Evolutionary conservation across 208 protist species (phyloP).

Genomic region (Sergeia podlipaevii): DNA sequence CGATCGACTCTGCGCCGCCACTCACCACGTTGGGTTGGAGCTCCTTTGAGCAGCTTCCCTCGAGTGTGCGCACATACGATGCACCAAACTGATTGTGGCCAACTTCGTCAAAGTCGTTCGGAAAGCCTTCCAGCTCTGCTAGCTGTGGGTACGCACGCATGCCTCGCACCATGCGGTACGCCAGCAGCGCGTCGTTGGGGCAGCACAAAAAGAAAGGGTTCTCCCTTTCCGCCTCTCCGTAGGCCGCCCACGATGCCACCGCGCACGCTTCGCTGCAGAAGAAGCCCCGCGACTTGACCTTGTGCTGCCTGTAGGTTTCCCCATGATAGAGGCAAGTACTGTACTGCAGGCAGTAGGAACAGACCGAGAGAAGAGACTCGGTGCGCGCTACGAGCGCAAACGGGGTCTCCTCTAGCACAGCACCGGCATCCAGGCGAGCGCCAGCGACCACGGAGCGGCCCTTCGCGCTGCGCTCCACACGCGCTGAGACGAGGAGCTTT

Average conservation of each 20-base stretch:
- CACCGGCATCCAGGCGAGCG: conserved; percentile 33
- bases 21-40: conserved; percentile 31
- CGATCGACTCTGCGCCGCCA: conserved; percentile 68
- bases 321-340: conserved; percentile 66
- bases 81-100: conserved; percentile 29
- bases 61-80: conserved; percentile 38
- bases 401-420: conserved; percentile 61
- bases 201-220: conserved; percentile 83
- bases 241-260: conserved; percentile 54
- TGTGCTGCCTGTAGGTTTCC: conserved; percentile 41
- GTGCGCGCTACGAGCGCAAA: conserved; percentile 53
- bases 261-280: conserved; percentile 79
- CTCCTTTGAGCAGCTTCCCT: conserved; percentile 52
- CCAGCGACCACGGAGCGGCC: conserved; percentile 38
- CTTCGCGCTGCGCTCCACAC: conserved; percentile 16
- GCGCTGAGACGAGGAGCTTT: conserved; percentile 8
- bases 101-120: conserved; percentile 24
- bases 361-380: conserved; percentile 67
- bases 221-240: conserved; percentile 55
- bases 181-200: conserved; percentile 79
- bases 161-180: conserved; percentile 48
- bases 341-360: conserved; percentile 76
- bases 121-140: conserved; percentile 8
- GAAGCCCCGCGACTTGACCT: conserved; percentile 68
- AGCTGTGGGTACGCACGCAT: conserved; percentile 22